Percentiles rank a stretch among this genome's conserved stretches.
These are phyloP conservation scores for Plasmodium vivax DNA, from an alignment of 169 alveolate species.

Conservation along the genomic window DNA sequence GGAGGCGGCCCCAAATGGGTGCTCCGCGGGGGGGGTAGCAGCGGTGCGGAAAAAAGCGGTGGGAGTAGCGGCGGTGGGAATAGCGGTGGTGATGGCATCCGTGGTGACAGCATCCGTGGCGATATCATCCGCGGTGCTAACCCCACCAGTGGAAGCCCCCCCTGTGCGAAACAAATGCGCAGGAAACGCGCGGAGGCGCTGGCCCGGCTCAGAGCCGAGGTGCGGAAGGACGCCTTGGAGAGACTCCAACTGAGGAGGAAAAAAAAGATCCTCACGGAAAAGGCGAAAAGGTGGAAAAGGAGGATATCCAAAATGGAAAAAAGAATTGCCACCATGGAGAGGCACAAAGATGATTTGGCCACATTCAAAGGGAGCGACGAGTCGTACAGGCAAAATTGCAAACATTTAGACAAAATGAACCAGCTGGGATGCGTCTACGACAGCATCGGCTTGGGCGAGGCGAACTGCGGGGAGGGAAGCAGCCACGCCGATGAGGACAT, in stretches of 20 bases:
- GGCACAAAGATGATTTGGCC: slow-evolving; percentile 21
- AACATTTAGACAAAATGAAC: slow-evolving; percentile 20
- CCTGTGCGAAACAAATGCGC: background rate
- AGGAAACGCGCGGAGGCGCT: background rate
- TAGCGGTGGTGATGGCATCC: background rate
- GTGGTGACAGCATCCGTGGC: background rate
- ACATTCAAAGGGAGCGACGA: slow-evolving; percentile 5
- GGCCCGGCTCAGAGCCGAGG: slow-evolving; percentile 34
- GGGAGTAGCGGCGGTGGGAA: slow-evolving; percentile 30
- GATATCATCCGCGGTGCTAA: background rate
- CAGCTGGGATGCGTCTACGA: slow-evolving; percentile 35
- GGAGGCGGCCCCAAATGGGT: background rate
- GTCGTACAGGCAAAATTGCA: background rate
- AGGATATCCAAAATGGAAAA: slow-evolving; percentile 13
- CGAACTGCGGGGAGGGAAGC: background rate
- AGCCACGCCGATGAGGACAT: background rate
- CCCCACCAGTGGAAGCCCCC: background rate
- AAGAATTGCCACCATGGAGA: slow-evolving; percentile 13
- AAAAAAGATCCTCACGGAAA: background rate
- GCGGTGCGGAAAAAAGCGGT: background rate
- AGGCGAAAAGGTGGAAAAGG: slow-evolving; percentile 6
- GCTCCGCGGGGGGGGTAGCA: background rate
- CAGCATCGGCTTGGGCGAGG: background rate
- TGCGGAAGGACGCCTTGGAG: background rate
- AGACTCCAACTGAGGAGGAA: background rate